Percentiles rank a stretch among this genome's conserved stretches.
Conservation (phyloP, 768 basidiomycete genomes). For the Psilocybe sp. region DNA sequence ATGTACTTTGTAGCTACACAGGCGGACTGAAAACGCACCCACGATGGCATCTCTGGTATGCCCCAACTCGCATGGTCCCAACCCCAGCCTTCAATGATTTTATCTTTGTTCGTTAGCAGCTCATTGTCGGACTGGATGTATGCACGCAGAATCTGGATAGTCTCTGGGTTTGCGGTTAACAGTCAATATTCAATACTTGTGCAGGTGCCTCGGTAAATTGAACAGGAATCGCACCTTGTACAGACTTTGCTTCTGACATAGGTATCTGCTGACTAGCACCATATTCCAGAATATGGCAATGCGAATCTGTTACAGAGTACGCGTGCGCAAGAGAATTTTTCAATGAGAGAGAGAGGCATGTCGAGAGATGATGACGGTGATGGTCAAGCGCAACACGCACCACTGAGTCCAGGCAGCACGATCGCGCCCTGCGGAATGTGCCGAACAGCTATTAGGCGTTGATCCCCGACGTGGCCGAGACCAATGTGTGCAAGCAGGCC, state of each 20-base stretch:
- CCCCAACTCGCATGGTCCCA: slow-evolving; percentile 88
- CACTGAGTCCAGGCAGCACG: slow-evolving; percentile 70
- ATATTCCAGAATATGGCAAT: slow-evolving; percentile 77
- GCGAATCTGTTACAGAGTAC: slow-evolving; percentile 51
- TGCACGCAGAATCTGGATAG: slow-evolving; percentile 56
- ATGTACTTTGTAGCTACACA: too few relatives aligned
- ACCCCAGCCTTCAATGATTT: slow-evolving; percentile 76
- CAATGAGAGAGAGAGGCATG: neutral
- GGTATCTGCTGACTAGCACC: slow-evolving; percentile 65
- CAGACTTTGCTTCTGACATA: slow-evolving; percentile 56
- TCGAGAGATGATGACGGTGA: neutral
- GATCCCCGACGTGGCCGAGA: slow-evolving; percentile 7
- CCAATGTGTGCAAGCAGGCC: slow-evolving; percentile 32
- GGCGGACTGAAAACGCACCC: too few relatives aligned
- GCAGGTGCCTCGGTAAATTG: slow-evolving; percentile 1
- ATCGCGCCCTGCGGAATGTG: slow-evolving; percentile 56
- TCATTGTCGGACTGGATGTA: slow-evolving; percentile 60
- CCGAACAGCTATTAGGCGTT: slow-evolving; percentile 27
- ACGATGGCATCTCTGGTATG: slow-evolving; percentile 11
- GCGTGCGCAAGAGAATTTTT: neutral
- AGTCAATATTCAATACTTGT: neutral
- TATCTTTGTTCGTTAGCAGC: slow-evolving; percentile 47
- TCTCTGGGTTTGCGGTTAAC: slow-evolving; percentile 37
- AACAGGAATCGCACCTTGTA: slow-evolving; percentile 46
- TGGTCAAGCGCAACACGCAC: slow-evolving; percentile 31